Evolutionary conservation across 257 asterid genomes (phyloP).

Genomic region (Solanum bulbocastanum): DNA sequence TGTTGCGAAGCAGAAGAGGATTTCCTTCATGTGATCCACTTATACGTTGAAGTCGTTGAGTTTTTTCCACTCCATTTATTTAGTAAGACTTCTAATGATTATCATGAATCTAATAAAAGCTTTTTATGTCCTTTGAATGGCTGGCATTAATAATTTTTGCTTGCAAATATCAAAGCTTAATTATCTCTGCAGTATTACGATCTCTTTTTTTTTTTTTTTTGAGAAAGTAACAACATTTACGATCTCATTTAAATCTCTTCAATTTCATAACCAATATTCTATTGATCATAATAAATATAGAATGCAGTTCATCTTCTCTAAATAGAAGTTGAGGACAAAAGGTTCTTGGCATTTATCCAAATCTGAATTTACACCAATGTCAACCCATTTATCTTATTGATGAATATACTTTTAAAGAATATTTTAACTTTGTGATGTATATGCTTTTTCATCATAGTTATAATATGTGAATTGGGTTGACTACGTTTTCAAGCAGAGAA

Average conservation of each 20-base stretch:
- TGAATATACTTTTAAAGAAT: neutral
- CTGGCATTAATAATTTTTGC: neutral
- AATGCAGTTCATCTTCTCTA: neutral
- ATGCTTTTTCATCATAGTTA: neutral
- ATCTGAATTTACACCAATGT: neutral
- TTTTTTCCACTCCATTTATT: neutral
- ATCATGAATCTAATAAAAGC: neutral
- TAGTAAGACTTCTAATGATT: neutral
- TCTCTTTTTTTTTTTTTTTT: neutral
- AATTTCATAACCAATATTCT: neutral
- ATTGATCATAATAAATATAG: neutral
- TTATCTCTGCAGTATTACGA: neutral
- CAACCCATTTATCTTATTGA: neutral
- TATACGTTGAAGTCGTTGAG: slow-evolving; percentile 10
- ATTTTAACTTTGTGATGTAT: neutral
- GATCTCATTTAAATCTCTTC: neutral
- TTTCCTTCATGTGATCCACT: slow-evolving; percentile 40
- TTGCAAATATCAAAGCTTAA: neutral
- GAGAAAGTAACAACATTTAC: neutral
- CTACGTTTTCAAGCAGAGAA: neutral
- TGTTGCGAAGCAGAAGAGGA: slow-evolving; percentile 18
- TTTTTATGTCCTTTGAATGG: neutral
- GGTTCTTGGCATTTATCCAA: neutral
- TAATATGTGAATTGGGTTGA: neutral
- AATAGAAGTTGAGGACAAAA: neutral